Evolutionary conservation across 2,329 filamentous ascomycete genomes (phyloP), one percentile per base, ranked within the genome.

Genomic region (Thielaviopsis cerberus): DNA sequence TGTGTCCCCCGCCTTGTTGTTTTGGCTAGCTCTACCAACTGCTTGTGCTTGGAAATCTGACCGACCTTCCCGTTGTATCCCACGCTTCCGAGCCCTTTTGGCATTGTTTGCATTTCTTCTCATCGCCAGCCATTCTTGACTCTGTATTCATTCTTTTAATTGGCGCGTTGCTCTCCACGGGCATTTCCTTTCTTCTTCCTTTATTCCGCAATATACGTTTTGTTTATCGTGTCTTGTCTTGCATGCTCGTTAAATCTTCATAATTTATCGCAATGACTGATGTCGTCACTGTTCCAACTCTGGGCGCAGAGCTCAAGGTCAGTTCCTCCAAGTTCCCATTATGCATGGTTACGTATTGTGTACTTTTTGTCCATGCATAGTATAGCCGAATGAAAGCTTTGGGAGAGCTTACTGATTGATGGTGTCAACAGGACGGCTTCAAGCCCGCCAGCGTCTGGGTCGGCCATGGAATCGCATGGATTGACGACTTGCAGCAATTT

Each of bases 401-500:
- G n/a, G 22, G 11, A 48, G 10, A 22, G 41, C n/a, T 17, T 8
- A 48, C 41, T 48, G 41, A 48, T n/a, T 48, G 41, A 48, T n/a
- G n/a, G 41, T 3, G 13, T 48, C 15, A 62, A 67, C 61, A 96
- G 88, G 92, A 98, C 82, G 88, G 86, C 68, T 98, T 96, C 78
- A 96, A 94, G 72, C 82, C 88, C 20, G 89, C 94, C 69, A 96
- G 90, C 72, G 81, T 79, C 66, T 98, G 92, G 92, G 87, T 94
- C 59, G 77, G 82, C 62, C 83, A 87, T 69, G 89, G 91, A 63
- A 94, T 98, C 69, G 76, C 80, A 63, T 98, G 91, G 91, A 82
- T 98, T 61, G 91, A 96, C 66, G 92, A 98, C 66, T 87, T 98
- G 62, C 88, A 98, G 70, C 83, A 88, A 67, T 98, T 97, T 75